Percentiles rank a stretch among this genome's conserved stretches.
Evolutionary conservation across 1,139 yeast genomes (phyloP).

Genomic region (Pichia sp.): DNA sequence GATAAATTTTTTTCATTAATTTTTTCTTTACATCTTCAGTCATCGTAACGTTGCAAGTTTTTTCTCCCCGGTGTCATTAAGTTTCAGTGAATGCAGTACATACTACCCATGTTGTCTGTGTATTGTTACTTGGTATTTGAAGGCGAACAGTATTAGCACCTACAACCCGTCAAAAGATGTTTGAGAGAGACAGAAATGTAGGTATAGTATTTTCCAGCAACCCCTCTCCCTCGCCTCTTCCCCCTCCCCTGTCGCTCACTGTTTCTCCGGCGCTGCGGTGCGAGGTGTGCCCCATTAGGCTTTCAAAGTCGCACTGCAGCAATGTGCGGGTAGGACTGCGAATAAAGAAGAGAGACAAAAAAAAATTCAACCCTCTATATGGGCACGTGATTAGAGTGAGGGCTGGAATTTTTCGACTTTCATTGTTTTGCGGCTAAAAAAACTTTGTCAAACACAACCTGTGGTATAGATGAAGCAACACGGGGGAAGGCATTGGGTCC

Average conservation of each 20-base stretch:
- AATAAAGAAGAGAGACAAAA: background rate
- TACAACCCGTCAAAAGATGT: background rate
- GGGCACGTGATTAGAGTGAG: background rate
- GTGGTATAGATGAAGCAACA: too few species aligned
- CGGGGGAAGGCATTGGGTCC: too few species aligned
- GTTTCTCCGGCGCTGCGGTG: background rate
- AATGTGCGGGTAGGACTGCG: background rate
- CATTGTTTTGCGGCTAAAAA: too few species aligned
- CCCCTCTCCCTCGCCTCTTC: background rate
- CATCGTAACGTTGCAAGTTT: background rate
- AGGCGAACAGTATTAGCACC: background rate
- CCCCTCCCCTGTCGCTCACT: background rate
- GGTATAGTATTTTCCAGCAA: background rate
- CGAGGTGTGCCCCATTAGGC: background rate
- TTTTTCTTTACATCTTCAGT: background rate
- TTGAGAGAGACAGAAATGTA: background rate
- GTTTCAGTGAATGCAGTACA: slow-evolving; percentile 34
- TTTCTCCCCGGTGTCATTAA: background rate
- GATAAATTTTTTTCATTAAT: background rate
- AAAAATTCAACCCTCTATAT: too few species aligned
- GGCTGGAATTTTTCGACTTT: background rate
- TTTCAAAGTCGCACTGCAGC: background rate
- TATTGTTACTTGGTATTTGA: slow-evolving; percentile 6
- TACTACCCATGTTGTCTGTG: slow-evolving; percentile 58
- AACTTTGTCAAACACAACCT: too few species aligned